These are phyloP conservation scores for Colletotrichum plurivorum DNA, from an alignment of 2,329 filamentous ascomycete species.

Conservation along the genomic window DNA sequence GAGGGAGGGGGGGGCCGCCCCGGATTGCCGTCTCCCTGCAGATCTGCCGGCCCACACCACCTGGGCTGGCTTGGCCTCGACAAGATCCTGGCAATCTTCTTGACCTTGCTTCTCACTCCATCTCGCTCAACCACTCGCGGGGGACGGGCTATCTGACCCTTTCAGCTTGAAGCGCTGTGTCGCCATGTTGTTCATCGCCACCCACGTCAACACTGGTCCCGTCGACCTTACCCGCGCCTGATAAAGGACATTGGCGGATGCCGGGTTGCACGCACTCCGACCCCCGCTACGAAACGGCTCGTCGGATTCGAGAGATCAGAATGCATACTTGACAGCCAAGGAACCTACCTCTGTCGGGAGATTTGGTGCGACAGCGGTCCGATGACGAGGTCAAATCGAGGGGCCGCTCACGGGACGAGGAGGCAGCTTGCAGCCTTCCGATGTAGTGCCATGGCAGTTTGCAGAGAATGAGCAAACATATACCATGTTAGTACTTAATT, in stretches of 20 bases:
- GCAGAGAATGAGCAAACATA: slow-evolving; percentile 34
- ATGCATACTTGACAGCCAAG: slow-evolving; percentile 27
- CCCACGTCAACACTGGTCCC: slow-evolving; percentile 1
- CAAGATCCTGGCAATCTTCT: slow-evolving; percentile 19
- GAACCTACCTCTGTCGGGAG: slow-evolving; percentile 16
- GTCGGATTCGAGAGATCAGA: slow-evolving; percentile 23
- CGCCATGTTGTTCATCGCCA: slow-evolving; percentile 5
- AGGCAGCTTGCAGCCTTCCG: slow-evolving; percentile 36
- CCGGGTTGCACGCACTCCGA: slow-evolving; percentile 2
- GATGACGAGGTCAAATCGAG: slow-evolving; percentile 3
- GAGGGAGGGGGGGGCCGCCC: neutral
- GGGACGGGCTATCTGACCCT: neutral
- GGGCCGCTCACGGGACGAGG: slow-evolving; percentile 15
- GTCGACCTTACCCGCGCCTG: neutral
- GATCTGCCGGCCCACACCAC: slow-evolving; percentile 27
- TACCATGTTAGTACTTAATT: slow-evolving; percentile 2
- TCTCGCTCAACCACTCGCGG: slow-evolving; percentile 23
- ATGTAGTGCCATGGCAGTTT: slow-evolving; percentile 20
- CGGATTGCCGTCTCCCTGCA: slow-evolving; percentile 31
- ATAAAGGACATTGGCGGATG: slow-evolving; percentile 2
- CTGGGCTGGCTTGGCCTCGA: slow-evolving; percentile 4
- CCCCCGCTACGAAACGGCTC: slow-evolving; percentile 23
- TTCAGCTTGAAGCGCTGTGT: slow-evolving; percentile 15
- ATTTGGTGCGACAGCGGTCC: slow-evolving; percentile 23
- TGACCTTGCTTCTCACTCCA: slow-evolving; percentile 36